Base-by-base conservation (phyloP, 306 rosid species). In the Cercis canadensis region DNA sequence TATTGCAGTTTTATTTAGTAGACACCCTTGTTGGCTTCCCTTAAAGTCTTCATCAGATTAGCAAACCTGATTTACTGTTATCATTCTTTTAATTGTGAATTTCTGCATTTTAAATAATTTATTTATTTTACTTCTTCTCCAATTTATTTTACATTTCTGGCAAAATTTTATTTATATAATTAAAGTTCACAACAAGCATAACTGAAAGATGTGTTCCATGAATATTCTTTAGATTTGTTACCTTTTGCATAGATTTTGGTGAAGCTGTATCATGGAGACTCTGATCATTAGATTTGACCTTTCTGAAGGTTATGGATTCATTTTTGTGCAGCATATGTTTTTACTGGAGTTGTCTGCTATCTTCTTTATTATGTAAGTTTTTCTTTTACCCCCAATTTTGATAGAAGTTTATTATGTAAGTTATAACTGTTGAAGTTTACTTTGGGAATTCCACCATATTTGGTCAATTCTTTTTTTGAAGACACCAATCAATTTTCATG, bases 241-340 rank as follows among this genome's bases (percentile, higher is more conserved):
- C 18, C 54, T 73, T 68, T 57, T 11, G 56, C 49, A 47, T 62
- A 10, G 46, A 62, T 59, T 21, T 31, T 57, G 57, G 74, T 60
- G 56, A 58, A 53, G 58, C 39, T 61, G 31, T 72, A n/a, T 13
- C 44, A 39, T 41, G 62, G 74, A 59, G 53, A 69, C 64, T 74
- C 84, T 90, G 81, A 87, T 62, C 33, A 34, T 63, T 67, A 62
- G 5, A 24, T 56, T 83, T 82, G 65, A 21, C 39, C 41, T 64
- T 81, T 83, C 64, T 75, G 81, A 74, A 92, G 97, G 96, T 92
- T 92, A 62, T 92, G 96, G 96, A 69, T 87, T 67, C 97, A 92
- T 80, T 86, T 89, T 75, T 79, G 77, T 75, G 96, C 97, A 19
- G 89, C 87, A 2, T 92, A 92, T 83, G 62, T 87, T 72, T 84